Conservation (phyloP, 768 basidiomycete genomes). For the Ephemerocybe angulata region DNA sequence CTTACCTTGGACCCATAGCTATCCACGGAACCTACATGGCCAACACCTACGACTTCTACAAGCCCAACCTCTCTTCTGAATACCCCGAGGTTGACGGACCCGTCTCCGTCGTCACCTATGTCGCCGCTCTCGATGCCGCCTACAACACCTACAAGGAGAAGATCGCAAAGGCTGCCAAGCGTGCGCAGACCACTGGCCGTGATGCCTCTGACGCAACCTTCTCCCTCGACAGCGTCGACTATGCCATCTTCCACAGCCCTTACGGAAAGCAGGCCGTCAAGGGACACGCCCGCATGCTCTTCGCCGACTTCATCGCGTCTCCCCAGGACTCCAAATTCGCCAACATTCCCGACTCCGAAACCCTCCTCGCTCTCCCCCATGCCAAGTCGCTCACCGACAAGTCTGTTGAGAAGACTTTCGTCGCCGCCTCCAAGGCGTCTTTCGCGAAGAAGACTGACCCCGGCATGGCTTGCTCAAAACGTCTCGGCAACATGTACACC, state of each 20-base stretch:
- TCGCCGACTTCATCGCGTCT: slow-evolving; percentile 86
- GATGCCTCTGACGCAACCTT: slow-evolving; percentile 47
- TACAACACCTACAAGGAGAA: slow-evolving; percentile 86
- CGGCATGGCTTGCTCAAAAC: slow-evolving; percentile 80
- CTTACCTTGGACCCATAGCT: slow-evolving; percentile 44
- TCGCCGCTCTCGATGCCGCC: slow-evolving; percentile 86
- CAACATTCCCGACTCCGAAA: slow-evolving; percentile 66
- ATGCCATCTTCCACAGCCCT: slow-evolving; percentile 93
- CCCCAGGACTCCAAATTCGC: slow-evolving; percentile 69
- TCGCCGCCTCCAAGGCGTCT: slow-evolving; percentile 67
- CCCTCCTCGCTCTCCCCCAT: slow-evolving; percentile 62
- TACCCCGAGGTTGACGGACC: slow-evolving; percentile 98
- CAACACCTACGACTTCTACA: slow-evolving; percentile 99
- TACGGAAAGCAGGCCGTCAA: slow-evolving; percentile 99
- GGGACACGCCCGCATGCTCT: slow-evolving; percentile 87
- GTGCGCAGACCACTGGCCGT: slow-evolving; percentile 36
- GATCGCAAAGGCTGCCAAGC: slow-evolving; percentile 61
- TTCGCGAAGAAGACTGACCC: slow-evolving; percentile 78
- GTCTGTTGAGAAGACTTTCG: slow-evolving; percentile 91
- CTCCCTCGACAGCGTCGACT: slow-evolving; percentile 84
- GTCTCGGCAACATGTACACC: slow-evolving; percentile 98
- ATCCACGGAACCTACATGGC: slow-evolving; percentile 96
- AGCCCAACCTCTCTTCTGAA: slow-evolving; percentile 91
- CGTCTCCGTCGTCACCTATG: slow-evolving; percentile 91
- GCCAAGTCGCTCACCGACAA: slow-evolving; percentile 87